Evolutionary conservation across 192 early-diverging fungal species (phyloP), one percentile per base, ranked within the genome.

Genomic region (Cladochytrium replicatum): DNA sequence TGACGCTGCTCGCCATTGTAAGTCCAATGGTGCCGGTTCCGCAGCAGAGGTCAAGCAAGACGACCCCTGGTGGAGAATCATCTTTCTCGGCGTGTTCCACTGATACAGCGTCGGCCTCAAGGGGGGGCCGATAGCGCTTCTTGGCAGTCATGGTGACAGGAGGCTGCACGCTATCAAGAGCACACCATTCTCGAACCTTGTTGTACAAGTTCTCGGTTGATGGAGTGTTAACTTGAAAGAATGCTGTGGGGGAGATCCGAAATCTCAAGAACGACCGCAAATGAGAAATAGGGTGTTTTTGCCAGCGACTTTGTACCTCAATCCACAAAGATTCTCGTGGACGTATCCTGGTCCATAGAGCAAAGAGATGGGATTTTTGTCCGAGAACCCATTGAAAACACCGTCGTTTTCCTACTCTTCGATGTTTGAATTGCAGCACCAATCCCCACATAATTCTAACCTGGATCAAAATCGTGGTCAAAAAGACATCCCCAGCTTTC

Each of bases 1-100:
- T 75, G n/a, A 84, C 72, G 2, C 58, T 55, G 37, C 64, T 57
- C 2, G 85, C 79, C 77, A 89, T 75, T 6, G 75, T 74, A 32
- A 89, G 69, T 21, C 87, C 87, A 49, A 89, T 89, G 8, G 87
- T 89, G 23, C 87, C 87, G 13, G 85, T 89, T 8, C 87, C 87
- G 67, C 87, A 89, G 59, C 87, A 89, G 19, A 89, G 56, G 60
- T 89, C 85, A 21, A 87, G 60, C 8, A 81, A 52, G 15, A 80
- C 64, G 4, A 61, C 54, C 15, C 60, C 60, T 6, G 65, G 51
- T 17, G 45, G 42, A n/a, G 32, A 21, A 43, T 31, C 50, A 32
- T 34, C 31, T 6, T 52, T 52, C 29, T 23, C 44, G 22, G 50
- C 57, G 15, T 46, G 32, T 4, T n/a, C 34, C 2, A 21, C 41